Evolutionary conservation across 140 eudicot genomes (phyloP).

Genomic region (Senecio squalidus): DNA sequence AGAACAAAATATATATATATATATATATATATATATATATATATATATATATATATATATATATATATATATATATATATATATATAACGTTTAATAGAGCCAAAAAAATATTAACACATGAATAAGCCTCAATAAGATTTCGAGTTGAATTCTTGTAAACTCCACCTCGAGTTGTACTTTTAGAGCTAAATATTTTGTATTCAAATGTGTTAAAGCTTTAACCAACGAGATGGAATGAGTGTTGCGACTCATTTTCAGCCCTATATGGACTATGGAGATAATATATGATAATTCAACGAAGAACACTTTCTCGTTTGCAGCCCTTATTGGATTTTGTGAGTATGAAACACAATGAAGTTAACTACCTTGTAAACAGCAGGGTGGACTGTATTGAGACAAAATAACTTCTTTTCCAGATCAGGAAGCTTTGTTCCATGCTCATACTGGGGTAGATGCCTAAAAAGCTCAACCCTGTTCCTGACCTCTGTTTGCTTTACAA

Average conservation of each 20-base stretch:
- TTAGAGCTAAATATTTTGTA: neutral
- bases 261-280: neutral
- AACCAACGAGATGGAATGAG: too few relatives aligned
- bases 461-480: slow-evolving; percentile 87
- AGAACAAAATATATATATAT: neutral
- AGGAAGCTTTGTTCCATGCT: slow-evolving; percentile 88
- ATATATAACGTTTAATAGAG: too few relatives aligned
- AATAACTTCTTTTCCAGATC: slow-evolving; percentile 80
- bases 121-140: neutral
- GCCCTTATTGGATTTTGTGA: neutral
- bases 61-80: neutral
- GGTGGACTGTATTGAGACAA: slow-evolving; percentile 76
- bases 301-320: too few relatives aligned
- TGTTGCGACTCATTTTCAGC: too few relatives aligned
- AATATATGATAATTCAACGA: neutral
- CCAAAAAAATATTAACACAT: too few relatives aligned
- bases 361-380: slow-evolving; percentile 84
- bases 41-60: neutral
- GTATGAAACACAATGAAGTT: neutral
- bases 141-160: neutral
- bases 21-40: neutral
- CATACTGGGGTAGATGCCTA: slow-evolving; percentile 93
- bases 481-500: slow-evolving; percentile 88
- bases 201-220: neutral
- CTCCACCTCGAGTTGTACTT: neutral